A percentile compares a stretch with the other conserved stretches of the same genome.
Conservation (phyloP, 345 rosid species). For the Pugionium dolabratum region DNA sequence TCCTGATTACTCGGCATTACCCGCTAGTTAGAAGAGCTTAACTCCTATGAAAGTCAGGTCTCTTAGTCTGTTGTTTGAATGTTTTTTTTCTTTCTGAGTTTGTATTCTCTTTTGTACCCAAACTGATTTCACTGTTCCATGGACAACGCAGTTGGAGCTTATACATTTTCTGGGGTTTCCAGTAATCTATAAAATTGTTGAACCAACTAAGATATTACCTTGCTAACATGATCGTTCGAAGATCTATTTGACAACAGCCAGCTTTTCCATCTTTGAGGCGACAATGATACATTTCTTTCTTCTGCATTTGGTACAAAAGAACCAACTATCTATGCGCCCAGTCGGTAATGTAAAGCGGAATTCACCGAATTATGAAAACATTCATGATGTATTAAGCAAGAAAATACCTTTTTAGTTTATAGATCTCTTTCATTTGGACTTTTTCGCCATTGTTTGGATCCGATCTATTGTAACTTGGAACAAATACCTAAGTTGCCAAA, state of each 20-base stretch:
- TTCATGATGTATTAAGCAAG: constrained; percentile 16
- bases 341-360: too few relatives aligned
- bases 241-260: too few relatives aligned
- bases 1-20: constrained; percentile 41
- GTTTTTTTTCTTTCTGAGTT: not conserved
- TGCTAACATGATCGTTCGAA: not conserved
- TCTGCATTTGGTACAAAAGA: not conserved
- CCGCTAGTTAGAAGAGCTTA: constrained; percentile 15
- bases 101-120: constrained; percentile 10
- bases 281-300: not conserved
- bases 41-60: not conserved
- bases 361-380: not conserved
- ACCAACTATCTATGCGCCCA: too few relatives aligned
- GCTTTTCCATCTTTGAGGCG: too few relatives aligned
- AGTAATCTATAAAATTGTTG: constrained; percentile 12
- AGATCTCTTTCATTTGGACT: not conserved
- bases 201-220: constrained; percentile 6
- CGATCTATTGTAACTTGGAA: not conserved
- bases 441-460: not conserved
- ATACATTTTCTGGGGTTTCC: not conserved
- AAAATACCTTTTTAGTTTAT: not conserved
- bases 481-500: not conserved
- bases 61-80: not conserved
- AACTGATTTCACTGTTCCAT: constrained; percentile 16
- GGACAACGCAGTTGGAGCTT: constrained; percentile 4